Percentiles rank a stretch among this genome's conserved stretches.
Conservation (phyloP, 1,284 basidiomycete genomes). For the Ceratobasidium papillatum region DNA sequence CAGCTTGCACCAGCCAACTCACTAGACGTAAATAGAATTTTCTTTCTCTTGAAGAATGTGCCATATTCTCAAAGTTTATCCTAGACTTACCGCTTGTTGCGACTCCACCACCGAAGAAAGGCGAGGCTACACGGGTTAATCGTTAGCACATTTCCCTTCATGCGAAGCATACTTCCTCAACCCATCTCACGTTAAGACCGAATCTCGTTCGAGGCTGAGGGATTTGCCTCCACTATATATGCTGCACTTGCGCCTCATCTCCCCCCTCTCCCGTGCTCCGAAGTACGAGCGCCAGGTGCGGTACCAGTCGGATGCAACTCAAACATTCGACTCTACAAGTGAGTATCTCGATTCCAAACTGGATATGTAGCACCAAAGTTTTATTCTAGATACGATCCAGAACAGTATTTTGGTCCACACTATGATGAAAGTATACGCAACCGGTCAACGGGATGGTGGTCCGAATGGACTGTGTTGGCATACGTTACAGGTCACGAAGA, state of each 20-base stretch:
- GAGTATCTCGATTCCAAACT: conserved; percentile 55
- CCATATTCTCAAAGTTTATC: conserved; percentile 68
- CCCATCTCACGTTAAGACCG: conserved; percentile 59
- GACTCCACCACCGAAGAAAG: conserved; percentile 75
- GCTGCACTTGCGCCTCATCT: conserved; percentile 66
- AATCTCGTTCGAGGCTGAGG: conserved; percentile 65
- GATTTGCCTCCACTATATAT: conserved; percentile 68
- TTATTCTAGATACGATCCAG: conserved; percentile 68
- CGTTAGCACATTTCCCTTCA: no score
- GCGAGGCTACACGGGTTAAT: conserved; percentile 79
- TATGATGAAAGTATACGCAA: conserved; percentile 76
- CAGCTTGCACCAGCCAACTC: conserved; percentile 28
- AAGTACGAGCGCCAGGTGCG: conserved; percentile 26
- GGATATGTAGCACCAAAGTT: conserved; percentile 46
- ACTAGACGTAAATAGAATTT: conserved; percentile 57
- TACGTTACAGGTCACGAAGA: conserved; percentile 78
- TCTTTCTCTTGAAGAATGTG: conserved; percentile 69
- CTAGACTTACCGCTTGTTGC: conserved; percentile 70
- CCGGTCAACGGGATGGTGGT: conserved; percentile 48
- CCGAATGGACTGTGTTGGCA: conserved; percentile 83
- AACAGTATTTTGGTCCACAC: conserved; percentile 76
- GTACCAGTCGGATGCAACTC: conserved; percentile 62
- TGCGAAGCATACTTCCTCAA: neutral
- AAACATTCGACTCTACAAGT: conserved; percentile 71
- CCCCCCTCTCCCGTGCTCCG: conserved; percentile 62